phyloP scores from a whole-genome alignment of 2,329 filamentous ascomycete genomes.

The Fusarium acutatum region DNA sequence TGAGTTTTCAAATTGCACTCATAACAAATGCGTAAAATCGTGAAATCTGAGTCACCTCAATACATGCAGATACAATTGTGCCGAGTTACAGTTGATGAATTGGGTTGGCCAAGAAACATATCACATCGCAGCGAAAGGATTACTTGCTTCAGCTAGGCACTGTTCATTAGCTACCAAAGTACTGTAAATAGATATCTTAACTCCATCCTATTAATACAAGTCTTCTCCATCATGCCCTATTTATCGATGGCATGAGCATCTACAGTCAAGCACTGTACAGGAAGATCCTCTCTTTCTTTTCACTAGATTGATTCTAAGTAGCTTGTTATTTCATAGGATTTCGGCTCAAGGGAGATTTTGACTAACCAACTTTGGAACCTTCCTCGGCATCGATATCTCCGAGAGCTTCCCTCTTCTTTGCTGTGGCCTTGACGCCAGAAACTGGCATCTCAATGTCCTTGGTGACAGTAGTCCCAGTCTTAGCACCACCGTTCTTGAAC shows the following conservation, averaged over 20 bases:
- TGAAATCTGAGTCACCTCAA: background rate
- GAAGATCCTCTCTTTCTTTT: slow-evolving; percentile 1
- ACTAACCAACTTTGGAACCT: background rate
- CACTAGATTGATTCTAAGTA: slow-evolving; percentile 14
- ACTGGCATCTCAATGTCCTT: slow-evolving; percentile 5
- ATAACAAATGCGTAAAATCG: background rate
- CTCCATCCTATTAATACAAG: background rate
- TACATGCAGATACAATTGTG: background rate
- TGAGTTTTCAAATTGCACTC: background rate
- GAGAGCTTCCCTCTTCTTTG: slow-evolving; percentile 4
- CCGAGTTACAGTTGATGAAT: background rate
- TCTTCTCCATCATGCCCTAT: background rate
- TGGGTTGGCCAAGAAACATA: background rate
- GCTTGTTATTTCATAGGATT: background rate
- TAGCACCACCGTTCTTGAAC: slow-evolving; percentile 5
- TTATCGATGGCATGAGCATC: background rate
- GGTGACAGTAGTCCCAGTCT: background rate
- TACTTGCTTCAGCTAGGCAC: background rate
- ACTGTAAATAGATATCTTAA: background rate
- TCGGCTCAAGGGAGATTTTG: rapidly evolving
- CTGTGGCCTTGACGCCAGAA: background rate
- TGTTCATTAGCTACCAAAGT: background rate
- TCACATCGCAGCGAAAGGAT: background rate
- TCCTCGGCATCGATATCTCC: background rate
- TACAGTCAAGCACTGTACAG: background rate